A percentile compares a stretch with the other conserved stretches of the same genome.
phyloP scores from a whole-genome alignment of 1,284 basidiomycete species.

The Ceratorhiza oryzae-sativae region DNA sequence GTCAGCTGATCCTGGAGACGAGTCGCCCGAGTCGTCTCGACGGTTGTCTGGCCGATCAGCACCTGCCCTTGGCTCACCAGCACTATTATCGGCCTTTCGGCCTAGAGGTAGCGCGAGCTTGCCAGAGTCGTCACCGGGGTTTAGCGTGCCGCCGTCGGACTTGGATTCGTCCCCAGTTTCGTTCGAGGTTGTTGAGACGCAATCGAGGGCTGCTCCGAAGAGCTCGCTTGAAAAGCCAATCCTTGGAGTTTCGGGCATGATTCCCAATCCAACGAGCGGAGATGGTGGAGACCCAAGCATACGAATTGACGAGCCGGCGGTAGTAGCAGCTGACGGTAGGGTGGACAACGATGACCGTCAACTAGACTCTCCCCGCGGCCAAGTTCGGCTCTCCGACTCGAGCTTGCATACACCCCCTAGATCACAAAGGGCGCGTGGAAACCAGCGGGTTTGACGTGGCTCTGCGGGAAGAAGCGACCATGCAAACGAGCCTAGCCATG shows the following conservation, averaged over 20 bases:
- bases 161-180: neutral
- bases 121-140: neutral
- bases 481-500: conserved; percentile 22
- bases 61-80: neutral
- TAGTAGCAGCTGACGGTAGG: neutral
- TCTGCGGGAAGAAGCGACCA: conserved; percentile 28
- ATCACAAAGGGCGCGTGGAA: conserved; percentile 35
- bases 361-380: neutral
- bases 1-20: neutral
- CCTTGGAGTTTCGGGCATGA: neutral
- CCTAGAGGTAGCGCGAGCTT: neutral
- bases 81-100: neutral
- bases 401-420: conserved; percentile 14
- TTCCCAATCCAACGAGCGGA: neutral
- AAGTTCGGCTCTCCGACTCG: neutral
- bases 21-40: neutral
- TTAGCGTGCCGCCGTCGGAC: conserved; percentile 12
- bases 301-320: neutral
- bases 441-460: conserved; percentile 34
- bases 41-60: neutral
- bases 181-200: neutral
- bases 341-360: neutral
- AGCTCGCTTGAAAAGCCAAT: neutral
- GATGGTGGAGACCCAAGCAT: neutral
- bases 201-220: neutral